A percentile compares a stretch with the other conserved stretches of the same genome.
Conservation (phyloP, 1,284 basidiomycete genomes). For the Kalmanozyma brasiliensis region DNA sequence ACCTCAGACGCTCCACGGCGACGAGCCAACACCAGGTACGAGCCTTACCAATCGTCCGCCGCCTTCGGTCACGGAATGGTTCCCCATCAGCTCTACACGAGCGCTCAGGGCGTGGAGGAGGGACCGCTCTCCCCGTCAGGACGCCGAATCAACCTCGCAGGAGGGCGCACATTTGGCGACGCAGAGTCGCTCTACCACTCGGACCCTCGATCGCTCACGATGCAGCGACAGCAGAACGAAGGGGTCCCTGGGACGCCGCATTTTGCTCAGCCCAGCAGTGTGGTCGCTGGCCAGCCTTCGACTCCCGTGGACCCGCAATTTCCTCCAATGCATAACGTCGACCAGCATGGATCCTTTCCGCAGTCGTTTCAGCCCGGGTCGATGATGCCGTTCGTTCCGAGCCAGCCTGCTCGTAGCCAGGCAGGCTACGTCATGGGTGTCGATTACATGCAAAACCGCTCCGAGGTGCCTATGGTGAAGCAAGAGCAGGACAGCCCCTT, state of each 20-base stretch:
- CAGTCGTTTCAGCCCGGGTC: constrained; percentile 16
- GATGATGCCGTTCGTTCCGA: constrained; percentile 31
- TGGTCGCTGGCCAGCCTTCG: constrained; percentile 6
- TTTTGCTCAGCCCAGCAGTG: constrained; percentile 5
- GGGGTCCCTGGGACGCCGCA: constrained; percentile 16
- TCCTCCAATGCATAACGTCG: constrained; percentile 5
- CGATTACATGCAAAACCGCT: constrained; percentile 15
- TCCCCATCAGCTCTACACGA: constrained; percentile 19
- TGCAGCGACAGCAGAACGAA: constrained; percentile 24
- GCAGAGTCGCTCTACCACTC: constrained; percentile 6
- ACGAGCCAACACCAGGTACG: constrained; percentile 38
- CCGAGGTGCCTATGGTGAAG: constrained; percentile 16
- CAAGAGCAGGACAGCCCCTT: constrained; percentile 31
- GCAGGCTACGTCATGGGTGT: constrained; percentile 6
- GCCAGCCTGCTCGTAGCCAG: constrained; percentile 24
- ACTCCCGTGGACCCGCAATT: constrained; percentile 14
- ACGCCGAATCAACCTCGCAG: constrained; percentile 12
- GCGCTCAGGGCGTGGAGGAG: constrained; percentile 7
- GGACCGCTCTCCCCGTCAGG: constrained; percentile 17
- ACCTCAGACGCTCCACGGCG: constrained; percentile 34
- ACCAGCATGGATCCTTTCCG: constrained; percentile 9
- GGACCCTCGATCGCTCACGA: constrained; percentile 7
- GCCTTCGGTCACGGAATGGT: constrained; percentile 18
- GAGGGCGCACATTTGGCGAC: constrained; percentile 16
- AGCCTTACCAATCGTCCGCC: constrained; percentile 21